Percentiles rank a stretch among this genome's conserved stretches.
Evolutionary conservation across 352 stramenopile species (phyloP).

Genomic region (Phytopythium aichiense): DNA sequence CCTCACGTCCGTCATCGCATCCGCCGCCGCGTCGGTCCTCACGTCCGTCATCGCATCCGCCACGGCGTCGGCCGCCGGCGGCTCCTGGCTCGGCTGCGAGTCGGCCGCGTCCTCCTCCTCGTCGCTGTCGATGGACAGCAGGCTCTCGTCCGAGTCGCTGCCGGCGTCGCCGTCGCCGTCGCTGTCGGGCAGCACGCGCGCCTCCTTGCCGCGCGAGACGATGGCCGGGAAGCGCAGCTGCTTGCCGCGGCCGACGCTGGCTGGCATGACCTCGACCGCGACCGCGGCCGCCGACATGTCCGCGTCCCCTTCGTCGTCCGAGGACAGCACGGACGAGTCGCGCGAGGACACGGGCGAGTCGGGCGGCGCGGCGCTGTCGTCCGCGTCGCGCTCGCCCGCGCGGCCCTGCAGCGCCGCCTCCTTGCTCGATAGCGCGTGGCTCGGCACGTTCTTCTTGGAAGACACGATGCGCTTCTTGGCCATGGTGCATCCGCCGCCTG

Average conservation of each 20-base stretch:
- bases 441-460: conserved; percentile 85
- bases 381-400: conserved; percentile 15
- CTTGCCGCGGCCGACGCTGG: conserved; percentile 68
- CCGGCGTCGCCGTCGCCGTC: conserved; percentile 29
- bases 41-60: too few species aligned
- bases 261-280: conserved; percentile 65
- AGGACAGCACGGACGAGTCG: conserved; percentile 35
- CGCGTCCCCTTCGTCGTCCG: conserved; percentile 24
- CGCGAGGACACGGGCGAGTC: conserved; percentile 34
- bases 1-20: neutral
- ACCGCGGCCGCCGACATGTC: conserved; percentile 16
- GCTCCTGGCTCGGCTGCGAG: conserved; percentile 4
- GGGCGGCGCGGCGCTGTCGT: conserved; percentile 16
- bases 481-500: conserved; percentile 30
- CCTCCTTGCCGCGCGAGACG: conserved; percentile 73
- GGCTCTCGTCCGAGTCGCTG: conserved; percentile 72
- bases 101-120: conserved; percentile 44
- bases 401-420: conserved; percentile 67
- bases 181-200: conserved; percentile 36
- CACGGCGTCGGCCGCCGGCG: conserved; percentile 11
- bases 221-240: conserved; percentile 70
- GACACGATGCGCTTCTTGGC: conserved; percentile 84
- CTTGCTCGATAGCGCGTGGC: conserved; percentile 77
- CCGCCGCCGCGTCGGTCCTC: neutral
- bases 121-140: conserved; percentile 65